Evolutionary conservation across 495 filamentous ascomycete species (phyloP).

Genomic region (Penicillium macrosclerotiorum): DNA sequence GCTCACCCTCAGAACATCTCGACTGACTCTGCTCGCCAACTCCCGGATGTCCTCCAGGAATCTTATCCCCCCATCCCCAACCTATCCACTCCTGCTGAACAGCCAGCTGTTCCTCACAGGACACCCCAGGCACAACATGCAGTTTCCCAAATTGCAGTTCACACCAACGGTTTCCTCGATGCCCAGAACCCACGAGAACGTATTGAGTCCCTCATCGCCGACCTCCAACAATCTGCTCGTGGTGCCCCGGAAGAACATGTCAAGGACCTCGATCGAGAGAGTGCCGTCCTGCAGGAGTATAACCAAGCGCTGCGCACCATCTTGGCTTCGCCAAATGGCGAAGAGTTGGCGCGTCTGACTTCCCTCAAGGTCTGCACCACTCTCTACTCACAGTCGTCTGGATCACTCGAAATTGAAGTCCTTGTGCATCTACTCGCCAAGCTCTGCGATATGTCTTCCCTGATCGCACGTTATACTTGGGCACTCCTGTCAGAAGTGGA

Average conservation of each 20-base stretch:
- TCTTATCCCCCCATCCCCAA: conserved; percentile 74
- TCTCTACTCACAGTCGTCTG: conserved; percentile 60
- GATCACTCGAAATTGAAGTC: conserved; percentile 72
- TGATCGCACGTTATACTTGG: conserved; percentile 72
- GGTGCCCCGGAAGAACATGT: conserved; percentile 69
- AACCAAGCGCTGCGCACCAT: conserved; percentile 53
- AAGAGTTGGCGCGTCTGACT: conserved; percentile 64
- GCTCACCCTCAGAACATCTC: conserved; percentile 56
- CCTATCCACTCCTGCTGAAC: conserved; percentile 77
- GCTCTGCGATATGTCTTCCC: conserved; percentile 72
- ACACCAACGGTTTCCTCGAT: conserved; percentile 65
- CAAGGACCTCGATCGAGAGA: conserved; percentile 62
- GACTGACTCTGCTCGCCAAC: conserved; percentile 57
- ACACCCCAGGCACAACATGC: conserved; percentile 62
- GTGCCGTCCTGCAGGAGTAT: conserved; percentile 62
- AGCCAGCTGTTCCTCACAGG: conserved; percentile 70
- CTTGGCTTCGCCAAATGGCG: conserved; percentile 52
- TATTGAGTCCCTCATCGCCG: conserved; percentile 65
- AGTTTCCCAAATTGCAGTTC: conserved; percentile 40
- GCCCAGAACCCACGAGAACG: conserved; percentile 58
- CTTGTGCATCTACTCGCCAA: conserved; percentile 78
- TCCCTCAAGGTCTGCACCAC: conserved; percentile 68
- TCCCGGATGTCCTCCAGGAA: conserved; percentile 79
- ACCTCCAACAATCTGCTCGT: conserved; percentile 63
- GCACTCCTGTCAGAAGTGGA: conserved; percentile 60